Base-by-base conservation (phyloP, 164 flowering plant genomes). In the Nelumbo lutea region DNA sequence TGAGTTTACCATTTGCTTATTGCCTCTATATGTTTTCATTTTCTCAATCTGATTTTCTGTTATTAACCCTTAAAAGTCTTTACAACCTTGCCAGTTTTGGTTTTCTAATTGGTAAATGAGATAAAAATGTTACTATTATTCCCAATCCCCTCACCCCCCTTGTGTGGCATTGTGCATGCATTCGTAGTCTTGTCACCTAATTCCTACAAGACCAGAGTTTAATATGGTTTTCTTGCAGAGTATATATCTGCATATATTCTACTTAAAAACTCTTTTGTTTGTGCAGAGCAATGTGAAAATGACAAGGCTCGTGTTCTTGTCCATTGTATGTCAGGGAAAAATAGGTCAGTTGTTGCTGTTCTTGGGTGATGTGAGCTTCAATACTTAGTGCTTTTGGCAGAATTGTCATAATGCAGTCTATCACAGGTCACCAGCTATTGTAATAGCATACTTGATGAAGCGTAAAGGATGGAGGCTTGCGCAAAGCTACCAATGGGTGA, bases 401-500 rank as follows among this genome's bases (percentile, higher is more conserved):
- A 53, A 15, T 48, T 48, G 43, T 71, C n/a, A 42, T 64, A 45
- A 42, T 60, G 3, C 68, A 9, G 4, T 72, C 68, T 68, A 61
- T 63, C 42, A 70, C 80, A 92, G 97, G 79, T 90, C 97, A 0
- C 89, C 98, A n/a, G 97, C 95, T 66, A 74, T 87, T 72, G 96
- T 95, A 47, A 87, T 92, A 9, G 94, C 94, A 39, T 92, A 79
- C 82, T 75, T 95, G 84, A 95, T 95, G 96, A 95, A 90, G 79
- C 75, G 81, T 67, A 95, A 77, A 83, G 87, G 91, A 67, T 95
- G 98, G 97, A 89, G 83, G 57, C 86, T 95, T 59, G 78, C 82
- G 58, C 94, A 87, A 75, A 84, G 96, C 78, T 86, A 92, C 63
- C 92, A 90, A 77, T 95, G 97, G 97, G 98, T 95, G 70, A 95